Evolutionary conservation across 805 yeast genomes (phyloP).

Genomic region (Ascoidea tarda): DNA sequence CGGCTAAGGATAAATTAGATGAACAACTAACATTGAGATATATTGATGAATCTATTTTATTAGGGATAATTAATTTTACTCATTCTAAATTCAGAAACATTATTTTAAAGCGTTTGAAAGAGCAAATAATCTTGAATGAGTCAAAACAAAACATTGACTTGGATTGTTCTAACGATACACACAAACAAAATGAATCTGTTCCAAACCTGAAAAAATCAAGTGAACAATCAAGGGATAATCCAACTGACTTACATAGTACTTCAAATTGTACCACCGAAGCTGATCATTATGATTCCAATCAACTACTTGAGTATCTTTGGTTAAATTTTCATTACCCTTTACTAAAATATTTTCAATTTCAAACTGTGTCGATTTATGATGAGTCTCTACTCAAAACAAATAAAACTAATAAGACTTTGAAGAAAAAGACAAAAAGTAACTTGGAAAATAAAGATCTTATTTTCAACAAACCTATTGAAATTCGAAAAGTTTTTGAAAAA

Average conservation of each 20-base stretch:
- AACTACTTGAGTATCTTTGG: not conserved
- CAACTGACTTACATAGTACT: no score
- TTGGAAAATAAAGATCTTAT: not conserved
- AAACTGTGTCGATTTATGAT: not conserved
- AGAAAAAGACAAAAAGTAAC: not conserved
- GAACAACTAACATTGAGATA: not conserved
- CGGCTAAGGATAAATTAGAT: not conserved
- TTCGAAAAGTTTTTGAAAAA: slow-evolving; percentile 2
- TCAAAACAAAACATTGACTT: not conserved
- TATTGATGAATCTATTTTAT: not conserved
- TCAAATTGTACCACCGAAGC: no score
- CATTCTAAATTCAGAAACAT: not conserved
- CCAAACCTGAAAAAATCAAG: not conserved
- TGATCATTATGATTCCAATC: no score
- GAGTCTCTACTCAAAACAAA: not conserved
- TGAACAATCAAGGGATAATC: no score
- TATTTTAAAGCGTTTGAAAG: not conserved
- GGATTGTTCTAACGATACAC: no score
- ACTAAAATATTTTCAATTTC: not conserved
- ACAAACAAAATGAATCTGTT: not conserved
- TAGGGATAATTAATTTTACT: not conserved
- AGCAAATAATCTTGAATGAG: not conserved
- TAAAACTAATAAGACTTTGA: not conserved
- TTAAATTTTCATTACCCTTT: not conserved
- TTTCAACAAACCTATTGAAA: not conserved